Evolutionary conservation across 306 rosid genomes (phyloP), one percentile per base, ranked within the genome.

Genomic region (Quercus gilva): DNA sequence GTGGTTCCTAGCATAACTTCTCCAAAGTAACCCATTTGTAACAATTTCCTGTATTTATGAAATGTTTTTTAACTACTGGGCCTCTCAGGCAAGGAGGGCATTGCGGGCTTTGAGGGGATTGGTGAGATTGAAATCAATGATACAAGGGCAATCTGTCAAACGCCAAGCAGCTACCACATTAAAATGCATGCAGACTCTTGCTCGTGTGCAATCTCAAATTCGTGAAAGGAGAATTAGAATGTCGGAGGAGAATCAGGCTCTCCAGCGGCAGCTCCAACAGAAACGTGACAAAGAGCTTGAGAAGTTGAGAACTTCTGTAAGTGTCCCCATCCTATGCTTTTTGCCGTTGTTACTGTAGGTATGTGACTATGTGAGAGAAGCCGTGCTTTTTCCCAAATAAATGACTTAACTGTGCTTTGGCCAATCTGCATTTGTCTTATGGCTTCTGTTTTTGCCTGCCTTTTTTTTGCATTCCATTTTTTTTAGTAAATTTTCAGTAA

Each of bases 121-220:
- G 87, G 93, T 82, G 73, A 89, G 98, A 92, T 83, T 96, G 91
- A 93, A 81, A 75, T 81, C 90, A 26, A 78, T 93, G 89, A 82
- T 93, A n/a, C 79, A 88, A 76, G 96, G 96, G 35, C 92, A 91
- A 79, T 85, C 88, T 31, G 97, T 93, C 74, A 91, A 93, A 86
- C 80, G 96, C 43, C 99, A 96, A 86, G 91, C 92, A 35, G 83
- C 92, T 19, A 84, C 88, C 43, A 85, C 98, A 23, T 89, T 96
- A 69, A 90, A 79, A 84, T 91, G 94, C 87, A 93, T 96, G 98
- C 99, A 96, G 86, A 93, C 98, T 12, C 88, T 93, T 76, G 87
- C 97, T 55, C 83, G 87, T 5, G 78, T 96, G 55, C 99, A 96
- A 78, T 89, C 94, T 52, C 90, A 93, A 86, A 84, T 96, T 81